Evolutionary conservation across 371 early-diverging fungal genomes (phyloP).

Genomic region (Globomyces sp.): DNA sequence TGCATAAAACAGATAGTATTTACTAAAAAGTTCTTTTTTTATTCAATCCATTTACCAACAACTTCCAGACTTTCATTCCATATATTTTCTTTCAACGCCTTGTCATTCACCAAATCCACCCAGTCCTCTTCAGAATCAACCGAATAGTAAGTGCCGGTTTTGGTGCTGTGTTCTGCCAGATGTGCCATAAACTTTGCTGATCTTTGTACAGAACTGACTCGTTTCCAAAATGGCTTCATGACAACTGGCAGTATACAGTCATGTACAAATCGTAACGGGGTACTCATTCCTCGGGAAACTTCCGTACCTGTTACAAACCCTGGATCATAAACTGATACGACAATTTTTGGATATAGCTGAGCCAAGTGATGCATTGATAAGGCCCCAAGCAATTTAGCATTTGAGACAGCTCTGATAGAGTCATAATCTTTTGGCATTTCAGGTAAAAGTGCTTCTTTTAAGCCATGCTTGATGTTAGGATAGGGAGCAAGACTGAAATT

Average conservation of each 20-base stretch:
- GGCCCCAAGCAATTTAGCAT: too few species aligned
- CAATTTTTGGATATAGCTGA: not conserved
- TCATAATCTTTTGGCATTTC: too few species aligned
- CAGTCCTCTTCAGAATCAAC: conserved; percentile 11
- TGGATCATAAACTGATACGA: conserved; percentile 8
- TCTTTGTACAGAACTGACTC: conserved; percentile 10
- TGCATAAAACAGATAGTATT: too few species aligned
- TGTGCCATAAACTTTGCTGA: conserved; percentile 8
- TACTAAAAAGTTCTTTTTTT: too few species aligned
- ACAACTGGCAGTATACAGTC: not conserved
- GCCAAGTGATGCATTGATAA: not conserved
- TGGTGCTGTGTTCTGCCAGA: not conserved
- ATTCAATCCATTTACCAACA: too few species aligned
- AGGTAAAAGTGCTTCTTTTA: too few species aligned
- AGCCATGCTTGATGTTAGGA: too few species aligned
- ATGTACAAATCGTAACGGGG: not conserved
- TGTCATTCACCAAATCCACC: not conserved
- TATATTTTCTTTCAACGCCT: not conserved
- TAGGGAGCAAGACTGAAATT: too few species aligned
- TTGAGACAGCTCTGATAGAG: too few species aligned
- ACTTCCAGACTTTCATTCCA: not conserved
- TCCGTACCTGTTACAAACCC: conserved; percentile 14
- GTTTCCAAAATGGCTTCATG: not conserved
- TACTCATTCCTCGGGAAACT: not conserved
- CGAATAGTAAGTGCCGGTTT: conserved; percentile 12